Conservation (phyloP, 805 yeast genomes). For the Torulaspora gathmanii region DNA sequence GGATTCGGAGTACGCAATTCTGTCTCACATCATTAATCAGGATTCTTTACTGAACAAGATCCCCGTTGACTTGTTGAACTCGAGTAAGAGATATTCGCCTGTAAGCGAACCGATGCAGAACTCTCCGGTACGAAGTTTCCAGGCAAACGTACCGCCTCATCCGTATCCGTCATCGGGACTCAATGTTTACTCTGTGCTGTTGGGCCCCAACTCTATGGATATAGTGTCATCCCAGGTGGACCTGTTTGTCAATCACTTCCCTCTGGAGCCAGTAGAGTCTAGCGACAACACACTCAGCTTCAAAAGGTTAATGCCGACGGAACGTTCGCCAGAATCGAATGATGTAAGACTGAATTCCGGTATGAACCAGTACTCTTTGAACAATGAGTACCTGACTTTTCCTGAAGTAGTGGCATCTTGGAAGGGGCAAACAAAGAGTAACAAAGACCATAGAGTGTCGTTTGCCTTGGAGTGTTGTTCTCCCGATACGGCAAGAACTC, state of each 20-base stretch:
- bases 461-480: constrained; percentile 27
- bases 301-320: constrained; percentile 21
- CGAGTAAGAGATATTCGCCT: constrained; percentile 9
- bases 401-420: constrained; percentile 50
- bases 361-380: constrained; percentile 66
- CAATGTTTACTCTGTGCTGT: constrained; percentile 24
- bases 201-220: constrained; percentile 30
- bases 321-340: constrained; percentile 12
- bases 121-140: constrained; percentile 2
- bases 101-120: constrained; percentile 2
- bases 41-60: constrained; percentile 28
- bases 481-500: constrained; percentile 19
- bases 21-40: constrained; percentile 56
- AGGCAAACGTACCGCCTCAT: constrained; percentile 16
- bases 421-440: constrained; percentile 2
- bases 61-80: constrained; percentile 25
- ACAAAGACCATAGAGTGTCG: constrained; percentile 16
- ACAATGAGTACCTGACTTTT: constrained; percentile 44
- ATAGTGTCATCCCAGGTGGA: constrained; percentile 26
- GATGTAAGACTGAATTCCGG: constrained; percentile 28
- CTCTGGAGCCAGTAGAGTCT: constrained; percentile 29
- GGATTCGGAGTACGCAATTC: constrained; percentile 63
- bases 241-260: constrained; percentile 31
- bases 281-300: constrained; percentile 19
- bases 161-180: constrained; percentile 21